Evolutionary conservation across 176 grass and related monocot genomes (phyloP).

Genomic region (Luzula sylvatica): DNA sequence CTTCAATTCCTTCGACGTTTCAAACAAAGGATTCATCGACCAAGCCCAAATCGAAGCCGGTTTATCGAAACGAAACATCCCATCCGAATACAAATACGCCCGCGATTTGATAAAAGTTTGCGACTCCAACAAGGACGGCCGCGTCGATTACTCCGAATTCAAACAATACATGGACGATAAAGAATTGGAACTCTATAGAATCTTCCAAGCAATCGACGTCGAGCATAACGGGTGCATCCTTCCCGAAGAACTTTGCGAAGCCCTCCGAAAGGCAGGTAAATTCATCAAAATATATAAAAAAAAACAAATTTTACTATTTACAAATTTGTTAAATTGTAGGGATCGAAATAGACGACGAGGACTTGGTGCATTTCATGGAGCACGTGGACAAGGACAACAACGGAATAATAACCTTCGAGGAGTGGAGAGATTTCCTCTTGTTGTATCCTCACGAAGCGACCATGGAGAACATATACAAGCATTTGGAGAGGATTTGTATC

Average conservation of each 20-base stretch:
- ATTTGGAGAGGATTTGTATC: conserved; percentile 83
- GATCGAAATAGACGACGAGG: conserved; percentile 79
- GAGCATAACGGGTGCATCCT: conserved; percentile 89
- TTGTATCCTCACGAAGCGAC: conserved; percentile 88
- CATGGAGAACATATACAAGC: conserved; percentile 79
- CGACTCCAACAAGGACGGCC: conserved; percentile 51
- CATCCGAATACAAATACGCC: conserved; percentile 44
- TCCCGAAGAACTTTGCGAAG: conserved; percentile 76
- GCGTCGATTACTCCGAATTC: conserved; percentile 72
- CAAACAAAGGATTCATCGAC: conserved; percentile 48
- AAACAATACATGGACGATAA: conserved; percentile 72
- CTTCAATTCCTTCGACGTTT: conserved; percentile 67
- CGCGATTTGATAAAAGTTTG: conserved; percentile 64
- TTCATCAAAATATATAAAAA: background rate
- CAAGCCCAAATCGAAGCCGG: conserved; percentile 60
- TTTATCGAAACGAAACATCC: conserved; percentile 37
- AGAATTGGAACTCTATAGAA: conserved; percentile 79
- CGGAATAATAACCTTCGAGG: conserved; percentile 91
- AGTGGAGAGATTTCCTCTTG: conserved; percentile 94
- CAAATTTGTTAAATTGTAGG: conserved; percentile 26
- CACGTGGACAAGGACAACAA: conserved; percentile 90
- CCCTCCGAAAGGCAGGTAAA: conserved; percentile 83
- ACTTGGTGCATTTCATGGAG: conserved; percentile 74
- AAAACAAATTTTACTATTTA: background rate
- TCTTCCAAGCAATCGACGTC: conserved; percentile 90